phyloP scores from a whole-genome alignment of 495 filamentous ascomycete genomes.

The Neurospora sp. region DNA sequence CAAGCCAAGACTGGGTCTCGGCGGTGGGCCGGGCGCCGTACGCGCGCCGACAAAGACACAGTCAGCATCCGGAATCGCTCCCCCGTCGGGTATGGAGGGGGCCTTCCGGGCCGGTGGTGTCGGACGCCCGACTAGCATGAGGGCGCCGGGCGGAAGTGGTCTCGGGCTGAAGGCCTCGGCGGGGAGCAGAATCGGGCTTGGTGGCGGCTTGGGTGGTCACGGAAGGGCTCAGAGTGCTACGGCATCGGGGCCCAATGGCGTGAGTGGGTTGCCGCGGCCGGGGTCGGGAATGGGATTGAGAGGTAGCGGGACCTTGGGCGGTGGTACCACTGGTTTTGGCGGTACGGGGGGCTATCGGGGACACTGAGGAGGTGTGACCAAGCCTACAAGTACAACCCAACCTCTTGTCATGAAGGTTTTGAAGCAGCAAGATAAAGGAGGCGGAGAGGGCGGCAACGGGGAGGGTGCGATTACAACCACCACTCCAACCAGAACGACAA shows the following conservation, averaged over 20 bases:
- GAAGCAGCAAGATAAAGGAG: neutral
- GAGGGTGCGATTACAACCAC: neutral
- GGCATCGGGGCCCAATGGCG: neutral
- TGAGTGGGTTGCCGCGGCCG: conserved; percentile 33
- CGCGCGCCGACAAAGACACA: neutral
- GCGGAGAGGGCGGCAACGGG: neutral
- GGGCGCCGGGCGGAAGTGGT: conserved; percentile 26
- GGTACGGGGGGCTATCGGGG: conserved; percentile 8
- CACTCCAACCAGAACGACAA: neutral
- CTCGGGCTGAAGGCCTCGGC: conserved; percentile 4
- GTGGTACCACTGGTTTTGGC: conserved; percentile 47
- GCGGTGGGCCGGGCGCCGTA: neutral
- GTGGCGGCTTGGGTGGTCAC: conserved; percentile 12
- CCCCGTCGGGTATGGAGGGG: neutral
- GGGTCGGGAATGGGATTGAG: conserved; percentile 33
- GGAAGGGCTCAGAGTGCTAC: conserved; percentile 33
- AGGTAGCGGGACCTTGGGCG: conserved; percentile 56
- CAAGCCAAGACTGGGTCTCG: neutral
- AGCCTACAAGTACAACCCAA: neutral
- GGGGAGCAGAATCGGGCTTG: conserved; percentile 34
- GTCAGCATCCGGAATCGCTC: neutral
- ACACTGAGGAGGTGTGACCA: neutral
- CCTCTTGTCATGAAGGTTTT: neutral
- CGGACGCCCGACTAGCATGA: conserved; percentile 30
- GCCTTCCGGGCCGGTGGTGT: conserved; percentile 10